Evolutionary conservation across 441 rosid species (phyloP).

Genomic region (Populus trichocarpa): DNA sequence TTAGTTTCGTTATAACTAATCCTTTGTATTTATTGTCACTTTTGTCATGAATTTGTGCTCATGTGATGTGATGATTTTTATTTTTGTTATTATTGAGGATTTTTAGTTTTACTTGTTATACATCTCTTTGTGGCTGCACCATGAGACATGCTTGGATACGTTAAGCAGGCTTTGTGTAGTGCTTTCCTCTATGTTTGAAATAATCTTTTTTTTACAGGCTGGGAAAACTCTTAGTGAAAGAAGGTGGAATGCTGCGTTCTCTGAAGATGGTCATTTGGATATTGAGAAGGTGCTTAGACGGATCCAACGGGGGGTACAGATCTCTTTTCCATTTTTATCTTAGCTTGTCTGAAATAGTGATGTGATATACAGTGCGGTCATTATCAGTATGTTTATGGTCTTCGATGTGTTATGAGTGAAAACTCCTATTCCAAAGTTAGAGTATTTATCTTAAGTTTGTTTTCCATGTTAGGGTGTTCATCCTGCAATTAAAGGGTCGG

Average conservation of each 20-base stretch:
- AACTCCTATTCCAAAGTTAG: neutral
- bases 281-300: slow-evolving; percentile 79
- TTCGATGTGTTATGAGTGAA: neutral
- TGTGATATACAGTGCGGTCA: neutral
- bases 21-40: neutral
- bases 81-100: neutral
- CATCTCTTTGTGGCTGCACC: neutral
- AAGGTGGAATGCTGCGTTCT: slow-evolving; percentile 86
- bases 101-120: neutral
- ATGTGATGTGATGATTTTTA: neutral
- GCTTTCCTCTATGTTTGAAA: neutral
- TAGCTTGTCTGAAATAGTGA: neutral
- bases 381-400: neutral
- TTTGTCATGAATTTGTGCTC: neutral
- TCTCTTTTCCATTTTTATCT: neutral
- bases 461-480: slow-evolving; percentile 72
- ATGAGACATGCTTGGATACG: neutral
- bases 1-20: neutral
- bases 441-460: slow-evolving; percentile 11
- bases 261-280: slow-evolving; percentile 79
- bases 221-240: slow-evolving; percentile 90
- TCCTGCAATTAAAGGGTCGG: slow-evolving; percentile 81
- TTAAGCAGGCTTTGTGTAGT: neutral
- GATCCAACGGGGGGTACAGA: slow-evolving; percentile 81
- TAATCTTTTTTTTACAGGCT: slow-evolving; percentile 38